Evolutionary conservation across 176 grass and related monocot genomes (phyloP).

Genomic region (Oryza nivara): DNA sequence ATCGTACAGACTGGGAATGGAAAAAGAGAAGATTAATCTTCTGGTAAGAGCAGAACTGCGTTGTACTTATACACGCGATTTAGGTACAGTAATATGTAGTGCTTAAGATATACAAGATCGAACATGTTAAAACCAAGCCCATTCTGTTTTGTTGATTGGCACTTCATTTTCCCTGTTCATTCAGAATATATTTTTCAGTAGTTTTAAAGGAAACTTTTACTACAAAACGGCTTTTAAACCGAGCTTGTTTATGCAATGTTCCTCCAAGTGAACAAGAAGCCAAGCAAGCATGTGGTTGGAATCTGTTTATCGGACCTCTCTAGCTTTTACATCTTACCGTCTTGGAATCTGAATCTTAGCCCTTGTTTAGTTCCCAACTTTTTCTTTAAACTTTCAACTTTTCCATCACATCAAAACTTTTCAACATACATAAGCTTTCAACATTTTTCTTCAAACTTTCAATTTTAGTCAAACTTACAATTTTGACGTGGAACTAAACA

Average conservation of each 20-base stretch:
- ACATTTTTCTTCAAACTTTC: no score
- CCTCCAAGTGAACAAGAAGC: neutral
- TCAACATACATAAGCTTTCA: no score
- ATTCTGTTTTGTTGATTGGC: neutral
- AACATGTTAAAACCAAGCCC: slow-evolving; percentile 16
- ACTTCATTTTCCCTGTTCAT: neutral
- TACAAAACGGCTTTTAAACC: neutral
- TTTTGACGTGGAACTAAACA: no score
- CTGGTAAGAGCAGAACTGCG: slow-evolving; percentile 49
- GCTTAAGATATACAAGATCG: neutral
- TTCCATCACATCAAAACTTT: no score
- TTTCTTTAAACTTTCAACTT: no score
- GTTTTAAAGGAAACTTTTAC: neutral
- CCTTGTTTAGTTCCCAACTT: no score
- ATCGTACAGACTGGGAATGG: slow-evolving; percentile 49
- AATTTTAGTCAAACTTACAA: no score
- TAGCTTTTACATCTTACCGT: neutral
- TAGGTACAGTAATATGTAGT: neutral
- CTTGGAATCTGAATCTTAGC: neutral
- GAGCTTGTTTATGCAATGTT: neutral
- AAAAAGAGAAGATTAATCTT: slow-evolving; percentile 56
- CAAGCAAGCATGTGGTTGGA: neutral
- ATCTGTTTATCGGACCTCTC: neutral
- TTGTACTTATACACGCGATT: neutral
- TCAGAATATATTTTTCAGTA: neutral